phyloP scores from a whole-genome alignment of 1,284 basidiomycete species.

The Leccinum ambiguum region DNA sequence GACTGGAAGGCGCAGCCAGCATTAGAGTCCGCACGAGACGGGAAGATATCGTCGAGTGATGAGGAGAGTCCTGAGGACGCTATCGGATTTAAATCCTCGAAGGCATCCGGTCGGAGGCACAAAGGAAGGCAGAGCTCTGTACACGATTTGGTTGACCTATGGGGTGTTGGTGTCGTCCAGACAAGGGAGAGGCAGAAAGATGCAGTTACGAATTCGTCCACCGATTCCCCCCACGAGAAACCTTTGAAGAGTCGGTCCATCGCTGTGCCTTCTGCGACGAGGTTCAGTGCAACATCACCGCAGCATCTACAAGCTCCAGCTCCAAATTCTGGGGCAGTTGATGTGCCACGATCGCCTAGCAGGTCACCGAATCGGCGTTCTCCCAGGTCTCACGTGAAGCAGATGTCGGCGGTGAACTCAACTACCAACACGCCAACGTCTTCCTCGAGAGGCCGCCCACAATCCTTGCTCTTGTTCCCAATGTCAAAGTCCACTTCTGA shows the following conservation, averaged over 20 bases:
- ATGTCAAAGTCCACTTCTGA: slow-evolving; percentile 44
- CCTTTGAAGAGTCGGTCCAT: slow-evolving; percentile 23
- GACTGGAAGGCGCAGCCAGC: slow-evolving; percentile 16
- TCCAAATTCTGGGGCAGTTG: slow-evolving; percentile 15
- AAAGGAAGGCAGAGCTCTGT: slow-evolving; percentile 71
- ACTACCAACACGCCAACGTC: slow-evolving; percentile 21
- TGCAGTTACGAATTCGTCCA: slow-evolving; percentile 16
- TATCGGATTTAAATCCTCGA: slow-evolving; percentile 32
- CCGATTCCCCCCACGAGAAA: slow-evolving; percentile 23
- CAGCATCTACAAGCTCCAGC: slow-evolving; percentile 27
- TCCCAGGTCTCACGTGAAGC: slow-evolving; percentile 28
- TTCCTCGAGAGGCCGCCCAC: slow-evolving; percentile 55
- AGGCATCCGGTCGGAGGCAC: slow-evolving; percentile 25
- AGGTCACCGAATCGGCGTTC: slow-evolving; percentile 31
- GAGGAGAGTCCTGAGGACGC: slow-evolving; percentile 62
- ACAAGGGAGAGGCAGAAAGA: slow-evolving; percentile 41
- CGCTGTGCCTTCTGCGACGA: slow-evolving; percentile 18
- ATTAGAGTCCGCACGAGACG: slow-evolving; percentile 20
- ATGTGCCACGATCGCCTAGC: slow-evolving; percentile 31
- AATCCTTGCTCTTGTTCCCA: slow-evolving; percentile 74
- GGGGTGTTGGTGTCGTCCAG: slow-evolving; percentile 52
- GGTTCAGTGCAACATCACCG: slow-evolving; percentile 31
- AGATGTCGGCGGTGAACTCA: slow-evolving; percentile 28
- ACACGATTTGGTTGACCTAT: slow-evolving; percentile 75
- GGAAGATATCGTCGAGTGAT: slow-evolving; percentile 49